Evolutionary conservation across 129 eudicot species (phyloP).

Genomic region (Deinandra increscens): DNA sequence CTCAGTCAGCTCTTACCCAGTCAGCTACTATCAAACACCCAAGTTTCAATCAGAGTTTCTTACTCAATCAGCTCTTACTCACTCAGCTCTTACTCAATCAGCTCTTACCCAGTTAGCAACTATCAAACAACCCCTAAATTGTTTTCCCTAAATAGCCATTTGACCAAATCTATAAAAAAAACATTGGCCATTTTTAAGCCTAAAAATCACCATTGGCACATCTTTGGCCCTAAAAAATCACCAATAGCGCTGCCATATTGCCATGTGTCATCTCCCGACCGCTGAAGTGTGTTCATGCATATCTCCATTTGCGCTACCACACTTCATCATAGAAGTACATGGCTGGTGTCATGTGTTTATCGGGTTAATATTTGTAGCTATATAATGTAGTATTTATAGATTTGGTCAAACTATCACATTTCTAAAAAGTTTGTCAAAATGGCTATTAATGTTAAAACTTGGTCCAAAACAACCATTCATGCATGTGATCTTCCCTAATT

Average conservation of each 20-base stretch:
- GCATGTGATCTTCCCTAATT: background rate
- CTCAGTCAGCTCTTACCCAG: too few species aligned
- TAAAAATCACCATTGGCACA: background rate
- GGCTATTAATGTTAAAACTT: background rate
- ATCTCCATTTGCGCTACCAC: too few species aligned
- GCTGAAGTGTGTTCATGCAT: background rate
- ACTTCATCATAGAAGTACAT: background rate
- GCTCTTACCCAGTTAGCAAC: too few species aligned
- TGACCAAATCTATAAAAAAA: background rate
- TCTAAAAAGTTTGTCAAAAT: background rate
- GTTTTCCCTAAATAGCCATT: background rate
- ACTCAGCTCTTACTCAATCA: too few species aligned
- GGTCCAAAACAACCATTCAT: background rate
- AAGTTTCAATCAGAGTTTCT: too few species aligned
- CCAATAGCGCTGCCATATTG: background rate
- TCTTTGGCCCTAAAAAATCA: too few species aligned
- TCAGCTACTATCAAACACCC: too few species aligned
- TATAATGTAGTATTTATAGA: background rate
- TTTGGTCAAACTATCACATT: background rate
- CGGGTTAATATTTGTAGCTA: background rate
- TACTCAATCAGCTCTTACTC: too few species aligned
- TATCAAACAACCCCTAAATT: too few species aligned
- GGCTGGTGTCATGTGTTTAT: background rate
- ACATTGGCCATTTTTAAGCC: background rate
- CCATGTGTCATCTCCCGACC: background rate